Percentiles rank a stretch among this genome's conserved stretches.
Conservation (phyloP, 805 yeast genomes). For the Lipomyces orientalis region DNA sequence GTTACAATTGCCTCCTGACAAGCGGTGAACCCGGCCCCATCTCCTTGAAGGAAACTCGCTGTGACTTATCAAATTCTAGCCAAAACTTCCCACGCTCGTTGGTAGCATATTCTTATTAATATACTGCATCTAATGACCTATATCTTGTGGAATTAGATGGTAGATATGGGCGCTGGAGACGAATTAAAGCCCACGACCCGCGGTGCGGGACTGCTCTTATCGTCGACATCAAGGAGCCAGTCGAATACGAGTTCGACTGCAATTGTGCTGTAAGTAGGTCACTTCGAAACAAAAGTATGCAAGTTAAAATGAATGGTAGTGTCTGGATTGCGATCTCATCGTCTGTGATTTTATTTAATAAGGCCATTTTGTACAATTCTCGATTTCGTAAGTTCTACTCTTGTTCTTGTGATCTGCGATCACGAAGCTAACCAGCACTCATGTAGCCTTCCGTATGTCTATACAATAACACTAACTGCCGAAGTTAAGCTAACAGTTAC, state of each 20-base stretch:
- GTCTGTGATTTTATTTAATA: constrained; percentile 37
- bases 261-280: constrained; percentile 12
- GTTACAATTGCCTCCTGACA: background rate
- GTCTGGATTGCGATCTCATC: constrained; percentile 39
- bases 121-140: background rate
- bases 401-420: background rate
- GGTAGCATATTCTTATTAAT: background rate
- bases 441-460: constrained; percentile 29
- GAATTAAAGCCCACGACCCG: background rate
- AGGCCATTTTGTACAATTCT: constrained; percentile 29
- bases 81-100: background rate
- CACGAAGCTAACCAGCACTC: background rate
- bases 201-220: constrained; percentile 13
- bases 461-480: background rate
- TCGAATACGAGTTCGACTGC: constrained; percentile 1
- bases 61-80: background rate
- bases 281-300: background rate
- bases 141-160: background rate
- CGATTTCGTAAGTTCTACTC: constrained; percentile 25
- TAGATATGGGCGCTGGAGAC: background rate
- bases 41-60: background rate
- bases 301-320: background rate
- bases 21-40: background rate
- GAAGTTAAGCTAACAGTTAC: background rate
- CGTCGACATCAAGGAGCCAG: background rate